Evolutionary conservation across 805 yeast species (phyloP).

Genomic region (Candida takata): DNA sequence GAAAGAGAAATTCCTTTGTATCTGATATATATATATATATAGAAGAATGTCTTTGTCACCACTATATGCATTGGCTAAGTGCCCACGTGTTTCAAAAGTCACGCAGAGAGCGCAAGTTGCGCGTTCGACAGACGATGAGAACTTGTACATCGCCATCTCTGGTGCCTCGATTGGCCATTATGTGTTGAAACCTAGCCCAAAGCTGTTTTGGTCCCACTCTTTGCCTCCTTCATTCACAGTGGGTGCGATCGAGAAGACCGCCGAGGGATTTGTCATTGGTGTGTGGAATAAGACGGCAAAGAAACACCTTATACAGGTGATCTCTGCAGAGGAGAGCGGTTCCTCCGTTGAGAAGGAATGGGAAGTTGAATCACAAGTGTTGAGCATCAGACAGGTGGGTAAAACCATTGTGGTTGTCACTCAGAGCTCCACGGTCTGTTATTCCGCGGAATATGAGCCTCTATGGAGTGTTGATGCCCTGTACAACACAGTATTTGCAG

Average conservation of each 20-base stretch:
- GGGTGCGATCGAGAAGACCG: constrained; percentile 18
- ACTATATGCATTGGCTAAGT: constrained; percentile 17
- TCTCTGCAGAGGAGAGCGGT: constrained; percentile 18
- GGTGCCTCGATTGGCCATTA: constrained; percentile 28
- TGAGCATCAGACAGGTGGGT: constrained; percentile 4
- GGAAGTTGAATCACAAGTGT: constrained; percentile 7
- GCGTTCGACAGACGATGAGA: constrained; percentile 10
- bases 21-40: no score
- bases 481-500: constrained; percentile 12
- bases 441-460: constrained; percentile 3
- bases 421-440: constrained; percentile 6
- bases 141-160: constrained; percentile 22
- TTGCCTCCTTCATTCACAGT: constrained; percentile 38
- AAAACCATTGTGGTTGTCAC: constrained; percentile 9
- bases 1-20: no score
- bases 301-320: constrained; percentile 12
- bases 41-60: constrained; percentile 25
- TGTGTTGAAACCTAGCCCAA: constrained; percentile 45
- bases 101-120: constrained; percentile 13
- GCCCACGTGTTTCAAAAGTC: constrained; percentile 20
- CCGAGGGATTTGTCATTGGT: constrained; percentile 12
- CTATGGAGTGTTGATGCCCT: constrained; percentile 14
- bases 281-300: constrained; percentile 17
- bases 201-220: constrained; percentile 45
- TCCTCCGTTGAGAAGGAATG: constrained; percentile 18